phyloP scores from a whole-genome alignment of 768 basidiomycete genomes.

The Austroboletus eburneus region DNA sequence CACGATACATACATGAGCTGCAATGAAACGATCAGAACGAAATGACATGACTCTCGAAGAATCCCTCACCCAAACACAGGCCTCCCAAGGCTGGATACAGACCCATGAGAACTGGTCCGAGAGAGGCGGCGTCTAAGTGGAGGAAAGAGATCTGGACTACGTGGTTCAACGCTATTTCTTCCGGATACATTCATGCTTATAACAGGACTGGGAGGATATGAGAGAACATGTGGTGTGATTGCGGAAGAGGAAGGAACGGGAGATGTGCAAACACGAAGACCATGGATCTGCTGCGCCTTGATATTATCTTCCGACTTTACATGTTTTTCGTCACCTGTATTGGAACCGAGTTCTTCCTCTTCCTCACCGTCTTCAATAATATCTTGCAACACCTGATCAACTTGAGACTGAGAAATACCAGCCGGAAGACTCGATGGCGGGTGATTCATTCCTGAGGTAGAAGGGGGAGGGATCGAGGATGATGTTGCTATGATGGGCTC shows the following conservation, averaged over 20 bases:
- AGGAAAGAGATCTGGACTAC: conserved; percentile 21
- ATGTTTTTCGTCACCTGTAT: conserved; percentile 15
- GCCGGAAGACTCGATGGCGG: conserved; percentile 37
- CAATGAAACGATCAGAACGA: not conserved
- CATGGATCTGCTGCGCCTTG: conserved; percentile 47
- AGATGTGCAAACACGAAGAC: conserved; percentile 51
- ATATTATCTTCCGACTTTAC: conserved; percentile 14
- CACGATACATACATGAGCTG: conserved; percentile 17
- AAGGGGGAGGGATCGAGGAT: conserved; percentile 20
- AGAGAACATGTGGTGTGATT: conserved; percentile 24
- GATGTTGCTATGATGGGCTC: conserved; percentile 48
- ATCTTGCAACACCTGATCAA: conserved; percentile 44
- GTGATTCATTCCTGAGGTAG: conserved; percentile 25
- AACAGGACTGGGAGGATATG: conserved; percentile 20
- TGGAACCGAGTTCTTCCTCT: conserved; percentile 37
- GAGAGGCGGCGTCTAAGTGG: conserved; percentile 23
- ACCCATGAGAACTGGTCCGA: conserved; percentile 24
- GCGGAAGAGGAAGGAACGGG: conserved; percentile 31
- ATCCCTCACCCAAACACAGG: conserved; percentile 20
- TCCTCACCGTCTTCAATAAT: conserved; percentile 49
- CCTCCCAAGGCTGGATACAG: conserved; percentile 25
- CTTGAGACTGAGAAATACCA: conserved; percentile 28
- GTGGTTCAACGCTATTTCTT: conserved; percentile 23
- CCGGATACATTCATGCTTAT: conserved; percentile 13
- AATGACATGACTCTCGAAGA: not conserved